Base-by-base conservation (phyloP, 1,139 yeast species). In the Pneumocystis canis region DNA sequence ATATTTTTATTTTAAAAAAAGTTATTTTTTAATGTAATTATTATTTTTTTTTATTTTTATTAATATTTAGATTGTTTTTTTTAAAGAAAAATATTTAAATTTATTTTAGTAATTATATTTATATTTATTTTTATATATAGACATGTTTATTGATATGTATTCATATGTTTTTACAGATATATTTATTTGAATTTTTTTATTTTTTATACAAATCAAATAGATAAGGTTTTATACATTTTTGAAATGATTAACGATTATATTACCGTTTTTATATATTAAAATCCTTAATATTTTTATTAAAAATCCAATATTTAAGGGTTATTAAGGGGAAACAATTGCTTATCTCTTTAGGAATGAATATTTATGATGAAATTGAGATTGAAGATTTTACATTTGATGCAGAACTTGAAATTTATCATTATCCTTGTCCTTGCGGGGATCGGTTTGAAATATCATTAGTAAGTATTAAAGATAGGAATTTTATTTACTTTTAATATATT, bases 401-500 rank as follows among this genome's bases (percentile, higher is more conserved):
- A 3, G 78, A 78, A 35, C 83, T 87, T 14, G 89, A 85, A 73
- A 75, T 89, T 58, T 89, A 90, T 74, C 87, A 89, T 65, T 92
- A 90, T 70, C 99, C 99, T 4, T 92, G 98, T 77, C 99, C 99
- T 0, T 92, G 98, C 74, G 98, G 98, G 35, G 99, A 94, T 74
- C 79, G 84, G 70, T 92, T 92, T 75, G 95, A 94, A 72, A 87
- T 92, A 58, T 79, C 83, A 40, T 78, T 92, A 62, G 95, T 86
- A 62, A 41, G 57, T 14, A 16, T 62, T 60, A 11, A 56, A 62
- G 20, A 7, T 61, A 2, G 7, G n/a, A 20, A 20, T 20, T 32
- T 61, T 32, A 2, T 35, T 30, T 58, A 30, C 3, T 47, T 39
- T 28, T 58, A 11, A 32, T 5, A 20, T 25, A 16, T 18, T n/a